These are phyloP conservation scores for Fusarium buharicum DNA, from an alignment of 2,329 filamentous ascomycete species.

Conservation along the genomic window DNA sequence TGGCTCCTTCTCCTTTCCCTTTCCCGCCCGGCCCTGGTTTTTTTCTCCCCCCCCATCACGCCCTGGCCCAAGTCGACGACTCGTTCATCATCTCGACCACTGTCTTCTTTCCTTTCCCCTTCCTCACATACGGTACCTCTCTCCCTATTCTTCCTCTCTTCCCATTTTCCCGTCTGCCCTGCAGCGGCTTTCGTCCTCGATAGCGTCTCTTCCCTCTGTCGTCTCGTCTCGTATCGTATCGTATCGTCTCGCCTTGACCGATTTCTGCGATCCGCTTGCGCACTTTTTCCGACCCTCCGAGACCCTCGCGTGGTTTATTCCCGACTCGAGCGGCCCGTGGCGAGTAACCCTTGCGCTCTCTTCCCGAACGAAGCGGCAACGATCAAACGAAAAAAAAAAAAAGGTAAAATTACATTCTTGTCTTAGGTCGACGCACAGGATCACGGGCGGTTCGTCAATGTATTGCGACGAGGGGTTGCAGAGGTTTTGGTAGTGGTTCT, in stretches of 20 bases:
- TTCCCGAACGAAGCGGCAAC: constrained; percentile 34
- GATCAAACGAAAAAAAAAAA: constrained; percentile 26
- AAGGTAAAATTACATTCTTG: constrained; percentile 18
- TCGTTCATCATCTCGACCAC: constrained; percentile 43
- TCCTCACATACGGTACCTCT: constrained; percentile 30
- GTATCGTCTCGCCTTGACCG: constrained; percentile 18
- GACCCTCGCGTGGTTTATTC: constrained; percentile 44
- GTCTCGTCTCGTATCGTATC: constrained; percentile 25
- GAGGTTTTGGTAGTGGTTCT: constrained; percentile 37
- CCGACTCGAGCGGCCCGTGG: constrained; percentile 41
- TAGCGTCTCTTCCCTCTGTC: constrained; percentile 30
- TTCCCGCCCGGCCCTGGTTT: constrained; percentile 45
- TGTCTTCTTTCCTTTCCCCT: constrained; percentile 26
- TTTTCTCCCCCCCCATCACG: constrained; percentile 43
- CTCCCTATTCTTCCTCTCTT: constrained; percentile 21
- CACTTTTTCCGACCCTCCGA: constrained; percentile 43
- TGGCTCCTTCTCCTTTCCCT: constrained; percentile 46
- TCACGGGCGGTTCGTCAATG: constrained; percentile 32
- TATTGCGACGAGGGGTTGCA: constrained; percentile 41
- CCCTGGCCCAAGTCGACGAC: constrained; percentile 38
- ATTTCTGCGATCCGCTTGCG: constrained; percentile 36
- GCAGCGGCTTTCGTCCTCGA: constrained; percentile 41
- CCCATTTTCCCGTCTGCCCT: constrained; percentile 37
- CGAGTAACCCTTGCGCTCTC: constrained; percentile 37
- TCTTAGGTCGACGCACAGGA: constrained; percentile 29